phyloP scores from a whole-genome alignment of 1,284 basidiomycete genomes.

The Marasmius tenuissimus region DNA sequence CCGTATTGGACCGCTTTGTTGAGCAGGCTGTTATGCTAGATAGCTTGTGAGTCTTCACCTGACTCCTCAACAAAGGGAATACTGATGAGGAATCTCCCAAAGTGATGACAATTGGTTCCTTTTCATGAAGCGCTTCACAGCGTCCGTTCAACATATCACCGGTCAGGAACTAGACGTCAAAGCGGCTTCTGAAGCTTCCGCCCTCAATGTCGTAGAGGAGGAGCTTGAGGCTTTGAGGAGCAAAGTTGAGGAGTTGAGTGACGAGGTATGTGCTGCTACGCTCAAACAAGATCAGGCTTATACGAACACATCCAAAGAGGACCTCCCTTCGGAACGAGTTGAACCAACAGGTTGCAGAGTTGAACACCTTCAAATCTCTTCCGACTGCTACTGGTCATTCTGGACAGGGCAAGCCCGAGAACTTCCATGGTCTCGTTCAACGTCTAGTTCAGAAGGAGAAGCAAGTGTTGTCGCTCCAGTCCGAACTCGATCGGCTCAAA shows the following conservation, averaged over 20 bases:
- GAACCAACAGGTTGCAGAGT: slow-evolving; percentile 61
- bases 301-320: slow-evolving; percentile 36
- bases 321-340: slow-evolving; percentile 51
- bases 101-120: slow-evolving; percentile 66
- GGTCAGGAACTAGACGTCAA: slow-evolving; percentile 62
- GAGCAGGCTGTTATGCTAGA: slow-evolving; percentile 60
- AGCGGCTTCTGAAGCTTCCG: slow-evolving; percentile 39
- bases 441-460: slow-evolving; percentile 84
- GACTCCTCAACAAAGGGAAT: neutral
- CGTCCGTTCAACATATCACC: slow-evolving; percentile 68
- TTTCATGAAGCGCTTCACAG: slow-evolving; percentile 62
- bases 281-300: neutral
- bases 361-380: slow-evolving; percentile 63
- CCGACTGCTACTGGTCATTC: slow-evolving; percentile 35
- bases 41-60: slow-evolving; percentile 51
- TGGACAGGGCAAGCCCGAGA: slow-evolving; percentile 56
- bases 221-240: slow-evolving; percentile 62
- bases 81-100: slow-evolving; percentile 4
- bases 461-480: slow-evolving; percentile 73
- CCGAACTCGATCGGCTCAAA: slow-evolving; percentile 68
- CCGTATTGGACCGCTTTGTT: slow-evolving; percentile 68
- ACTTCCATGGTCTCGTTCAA: slow-evolving; percentile 78
- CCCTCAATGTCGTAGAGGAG: slow-evolving; percentile 49
- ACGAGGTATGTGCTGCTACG: slow-evolving; percentile 51
- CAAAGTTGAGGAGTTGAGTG: slow-evolving; percentile 59